Evolutionary conservation across 805 yeast species (phyloP).

Genomic region (Zygosaccharomyces bailii): DNA sequence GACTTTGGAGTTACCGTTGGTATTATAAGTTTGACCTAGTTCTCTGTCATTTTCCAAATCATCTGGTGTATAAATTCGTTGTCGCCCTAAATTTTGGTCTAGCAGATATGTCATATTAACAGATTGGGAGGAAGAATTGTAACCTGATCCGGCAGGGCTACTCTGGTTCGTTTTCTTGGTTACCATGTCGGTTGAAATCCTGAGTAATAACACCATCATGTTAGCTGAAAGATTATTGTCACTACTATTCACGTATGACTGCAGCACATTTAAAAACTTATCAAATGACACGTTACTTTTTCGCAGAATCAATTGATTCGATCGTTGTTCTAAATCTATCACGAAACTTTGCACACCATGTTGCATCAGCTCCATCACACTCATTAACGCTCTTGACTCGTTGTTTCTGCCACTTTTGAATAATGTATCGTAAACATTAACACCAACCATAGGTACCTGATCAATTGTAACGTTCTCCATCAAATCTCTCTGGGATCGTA

Average conservation of each 20-base stretch:
- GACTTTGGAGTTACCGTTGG: conserved; percentile 10
- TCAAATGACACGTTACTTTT: conserved; percentile 25
- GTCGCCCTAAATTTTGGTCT: conserved; percentile 16
- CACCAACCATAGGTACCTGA: conserved; percentile 42
- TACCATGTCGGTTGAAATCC: conserved; percentile 23
- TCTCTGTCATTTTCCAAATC: conserved; percentile 25
- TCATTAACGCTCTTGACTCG: conserved; percentile 30
- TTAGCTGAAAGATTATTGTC: conserved; percentile 48
- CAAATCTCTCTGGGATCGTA: conserved; percentile 48
- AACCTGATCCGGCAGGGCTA: conserved; percentile 16
- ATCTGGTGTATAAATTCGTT: conserved; percentile 32
- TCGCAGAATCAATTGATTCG: conserved; percentile 30
- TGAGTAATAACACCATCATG: conserved; percentile 41
- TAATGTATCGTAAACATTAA: conserved; percentile 35
- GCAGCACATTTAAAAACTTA: conserved; percentile 31
- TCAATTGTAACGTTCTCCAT: conserved; percentile 40
- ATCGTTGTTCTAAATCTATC: conserved; percentile 57
- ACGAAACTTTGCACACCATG: conserved; percentile 47
- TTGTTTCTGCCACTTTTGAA: conserved; percentile 33
- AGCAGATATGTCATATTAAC: conserved; percentile 24
- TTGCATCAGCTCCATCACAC: conserved; percentile 36
- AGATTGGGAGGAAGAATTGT: background rate
- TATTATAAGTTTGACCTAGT: conserved; percentile 17
- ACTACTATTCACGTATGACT: conserved; percentile 39
- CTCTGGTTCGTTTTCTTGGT: conserved; percentile 6